phyloP scores from a whole-genome alignment of 2,329 filamentous ascomycete genomes.

The Epichloe sibirici region DNA sequence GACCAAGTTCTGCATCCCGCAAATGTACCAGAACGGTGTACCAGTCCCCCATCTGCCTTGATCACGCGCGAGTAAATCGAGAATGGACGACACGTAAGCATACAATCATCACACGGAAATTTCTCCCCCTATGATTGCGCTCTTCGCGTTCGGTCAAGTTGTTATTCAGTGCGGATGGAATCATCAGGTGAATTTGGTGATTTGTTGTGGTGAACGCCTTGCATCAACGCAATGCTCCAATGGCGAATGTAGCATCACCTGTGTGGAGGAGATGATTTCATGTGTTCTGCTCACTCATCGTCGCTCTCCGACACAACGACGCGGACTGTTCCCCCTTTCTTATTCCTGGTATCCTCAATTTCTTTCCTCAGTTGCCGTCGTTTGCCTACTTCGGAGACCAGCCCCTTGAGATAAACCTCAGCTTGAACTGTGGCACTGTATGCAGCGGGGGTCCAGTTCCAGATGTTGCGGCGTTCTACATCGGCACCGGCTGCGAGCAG shows the following conservation, averaged over 20 bases:
- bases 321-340: slow-evolving; percentile 30
- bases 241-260: not conserved
- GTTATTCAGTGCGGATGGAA: not conserved
- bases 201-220: not conserved
- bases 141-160: not conserved
- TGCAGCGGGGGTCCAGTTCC: slow-evolving; percentile 71
- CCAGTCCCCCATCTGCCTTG: not conserved
- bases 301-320: slow-evolving; percentile 30
- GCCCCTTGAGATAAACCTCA: slow-evolving; percentile 69
- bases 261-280: slow-evolving; percentile 6
- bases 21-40: not conserved
- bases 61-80: not conserved
- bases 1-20: not conserved
- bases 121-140: not conserved
- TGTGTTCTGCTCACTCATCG: slow-evolving; percentile 18
- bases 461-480: slow-evolving; percentile 57
- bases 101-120: not conserved
- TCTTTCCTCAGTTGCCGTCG: slow-evolving; percentile 30
- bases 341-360: slow-evolving; percentile 27
- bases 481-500: slow-evolving; percentile 70
- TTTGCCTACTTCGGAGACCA: slow-evolving; percentile 61
- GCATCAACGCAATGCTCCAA: not conserved
- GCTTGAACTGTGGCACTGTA: slow-evolving; percentile 75
- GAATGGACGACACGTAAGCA: not conserved
- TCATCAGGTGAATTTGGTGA: not conserved